Evolutionary conservation across 2,329 filamentous ascomycete genomes (phyloP).

Genomic region (Coniochaeta sp.): DNA sequence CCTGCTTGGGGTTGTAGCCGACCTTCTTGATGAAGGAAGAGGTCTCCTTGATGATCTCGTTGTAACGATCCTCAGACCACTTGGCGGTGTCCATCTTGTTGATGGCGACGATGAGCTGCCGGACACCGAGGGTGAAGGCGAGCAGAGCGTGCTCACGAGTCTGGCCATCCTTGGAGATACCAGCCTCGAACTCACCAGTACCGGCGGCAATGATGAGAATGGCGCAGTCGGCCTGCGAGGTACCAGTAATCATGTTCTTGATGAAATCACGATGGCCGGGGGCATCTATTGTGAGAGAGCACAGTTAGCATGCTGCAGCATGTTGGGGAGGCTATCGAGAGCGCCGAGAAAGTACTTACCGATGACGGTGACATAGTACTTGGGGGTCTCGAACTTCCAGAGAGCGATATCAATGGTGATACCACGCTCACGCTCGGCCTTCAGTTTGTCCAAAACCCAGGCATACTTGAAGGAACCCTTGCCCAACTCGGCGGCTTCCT

Average conservation of each 20-base stretch:
- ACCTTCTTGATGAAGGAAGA: slow-evolving; percentile 99
- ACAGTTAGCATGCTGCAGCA: slow-evolving; percentile 12
- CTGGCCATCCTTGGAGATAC: slow-evolving; percentile 99
- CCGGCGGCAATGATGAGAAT: slow-evolving; percentile 99
- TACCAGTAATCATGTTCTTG: slow-evolving; percentile 99
- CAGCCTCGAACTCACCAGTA: slow-evolving; percentile 99
- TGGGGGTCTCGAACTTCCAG: slow-evolving; percentile 99
- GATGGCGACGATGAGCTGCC: slow-evolving; percentile 99
- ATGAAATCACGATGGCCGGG: slow-evolving; percentile 99
- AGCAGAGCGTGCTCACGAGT: slow-evolving; percentile 99
- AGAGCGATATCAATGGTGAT: slow-evolving; percentile 99
- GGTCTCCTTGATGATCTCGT: slow-evolving; percentile 99
- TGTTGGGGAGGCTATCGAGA: not conserved
- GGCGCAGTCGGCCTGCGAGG: slow-evolving; percentile 98
- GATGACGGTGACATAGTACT: slow-evolving; percentile 98
- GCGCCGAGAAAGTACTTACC: slow-evolving; percentile 48
- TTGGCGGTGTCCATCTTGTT: slow-evolving; percentile 99
- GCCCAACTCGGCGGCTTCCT: slow-evolving; percentile 98
- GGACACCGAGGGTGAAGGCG: slow-evolving; percentile 99
- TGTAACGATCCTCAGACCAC: slow-evolving; percentile 93
- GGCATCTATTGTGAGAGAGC: slow-evolving; percentile 58
- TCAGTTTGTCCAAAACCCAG: slow-evolving; percentile 99
- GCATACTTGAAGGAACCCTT: slow-evolving; percentile 99
- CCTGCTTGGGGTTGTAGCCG: slow-evolving; percentile 98
- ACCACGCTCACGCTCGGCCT: slow-evolving; percentile 99